phyloP scores from a whole-genome alignment of 2,329 filamentous ascomycete genomes.

The Apiospora saccharicola region DNA sequence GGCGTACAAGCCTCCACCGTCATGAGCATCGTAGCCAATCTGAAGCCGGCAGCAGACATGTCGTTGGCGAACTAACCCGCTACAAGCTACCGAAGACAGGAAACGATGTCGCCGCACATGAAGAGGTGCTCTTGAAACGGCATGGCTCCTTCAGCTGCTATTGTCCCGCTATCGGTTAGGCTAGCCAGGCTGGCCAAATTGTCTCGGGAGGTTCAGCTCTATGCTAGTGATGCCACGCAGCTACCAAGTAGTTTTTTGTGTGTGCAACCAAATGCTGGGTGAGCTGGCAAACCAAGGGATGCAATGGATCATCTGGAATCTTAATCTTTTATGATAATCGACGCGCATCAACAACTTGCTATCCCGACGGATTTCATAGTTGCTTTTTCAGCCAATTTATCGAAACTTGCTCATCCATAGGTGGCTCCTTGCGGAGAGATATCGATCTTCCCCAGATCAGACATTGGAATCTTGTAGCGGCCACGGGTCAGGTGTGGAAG shows the following conservation, averaged over 20 bases:
- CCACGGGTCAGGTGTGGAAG: not conserved
- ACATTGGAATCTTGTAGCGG: not conserved
- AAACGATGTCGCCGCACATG: not conserved
- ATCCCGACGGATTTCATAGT: not conserved
- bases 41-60: not conserved
- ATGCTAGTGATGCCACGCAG: slow-evolving; percentile 2
- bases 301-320: not conserved
- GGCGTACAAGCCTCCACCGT: not conserved
- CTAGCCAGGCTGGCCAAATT: slow-evolving; percentile 4
- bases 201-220: slow-evolving; percentile 5
- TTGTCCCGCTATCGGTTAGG: not conserved
- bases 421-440: not conserved
- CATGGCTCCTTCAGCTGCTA: slow-evolving; percentile 10
- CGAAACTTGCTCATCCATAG: not conserved
- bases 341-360: not conserved
- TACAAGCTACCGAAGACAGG: slow-evolving; percentile 12
- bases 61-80: not conserved
- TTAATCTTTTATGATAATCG: not conserved
- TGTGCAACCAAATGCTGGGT: not conserved
- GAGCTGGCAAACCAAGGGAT: not conserved
- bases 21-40: not conserved
- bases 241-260: not conserved
- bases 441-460: not conserved
- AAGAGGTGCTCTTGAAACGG: slow-evolving; percentile 1
- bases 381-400: not conserved